A percentile compares a stretch with the other conserved stretches of the same genome.
Evolutionary conservation across 345 rosid species (phyloP).

Genomic region (Cardamine resedifolia): DNA sequence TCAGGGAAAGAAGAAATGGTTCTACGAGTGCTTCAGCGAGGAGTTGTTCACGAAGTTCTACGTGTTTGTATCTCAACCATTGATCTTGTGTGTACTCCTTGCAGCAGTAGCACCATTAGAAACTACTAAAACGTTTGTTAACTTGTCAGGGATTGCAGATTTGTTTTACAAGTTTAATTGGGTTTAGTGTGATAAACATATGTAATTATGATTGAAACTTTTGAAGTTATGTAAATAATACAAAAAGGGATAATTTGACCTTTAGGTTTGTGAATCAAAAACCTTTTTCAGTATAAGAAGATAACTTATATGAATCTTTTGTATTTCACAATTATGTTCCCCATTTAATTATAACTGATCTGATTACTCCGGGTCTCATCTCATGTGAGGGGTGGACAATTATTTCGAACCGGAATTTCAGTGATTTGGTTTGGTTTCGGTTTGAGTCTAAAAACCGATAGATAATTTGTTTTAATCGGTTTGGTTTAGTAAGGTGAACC

Average conservation of each 20-base stretch:
- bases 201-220: not conserved
- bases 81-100: conserved; percentile 34
- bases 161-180: not conserved
- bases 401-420: not conserved
- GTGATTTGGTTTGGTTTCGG: not conserved
- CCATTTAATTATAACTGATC: not conserved
- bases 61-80: conserved; percentile 54
- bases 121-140: conserved; percentile 23
- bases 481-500: not conserved
- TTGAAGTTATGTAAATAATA: no score
- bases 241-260: no score
- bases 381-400: not conserved
- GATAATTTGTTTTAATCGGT: not conserved
- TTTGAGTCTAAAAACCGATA: not conserved
- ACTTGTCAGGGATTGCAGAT: not conserved
- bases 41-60: conserved; percentile 68
- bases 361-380: no score
- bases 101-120: conserved; percentile 37
- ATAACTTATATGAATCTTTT: no score
- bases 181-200: not conserved
- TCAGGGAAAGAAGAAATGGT: conserved; percentile 48
- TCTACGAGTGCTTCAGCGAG: conserved; percentile 56
- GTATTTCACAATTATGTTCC: not conserved
- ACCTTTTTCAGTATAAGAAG: no score
- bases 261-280: no score